Base-by-base conservation (phyloP, 208 protist species). In the Wallacemonas sp. region DNA sequence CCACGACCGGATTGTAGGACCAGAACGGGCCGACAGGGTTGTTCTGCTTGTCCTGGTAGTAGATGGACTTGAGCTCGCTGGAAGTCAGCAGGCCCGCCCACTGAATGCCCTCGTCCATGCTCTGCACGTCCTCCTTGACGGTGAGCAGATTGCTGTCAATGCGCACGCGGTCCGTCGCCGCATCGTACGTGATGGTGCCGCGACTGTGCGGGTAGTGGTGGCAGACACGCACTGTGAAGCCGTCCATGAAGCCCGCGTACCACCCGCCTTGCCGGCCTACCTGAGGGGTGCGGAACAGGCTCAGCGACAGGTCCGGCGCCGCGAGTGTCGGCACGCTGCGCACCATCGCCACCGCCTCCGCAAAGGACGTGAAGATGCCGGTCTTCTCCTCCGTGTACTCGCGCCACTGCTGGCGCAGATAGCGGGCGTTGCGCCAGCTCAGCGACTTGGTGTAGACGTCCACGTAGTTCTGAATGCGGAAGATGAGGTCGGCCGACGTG, bases 31-130 rank as follows among this genome's bases (percentile, higher is more conserved):
- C 66, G 3, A 81, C 74, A 23, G 76, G 49, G 16, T 71, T 38
- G 2, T 65, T 69, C 12, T 59, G 57, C 33, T 80, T 71, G 44
- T 86, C 63, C 4, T 36, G 36, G 50, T 91, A 71, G 62, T 79
- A 83, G 22, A 79, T 70, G 4, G 75, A 86, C 45, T 64, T 69
- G 28, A 87, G 77, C 29, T 81, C 63, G 42, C 67, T 44, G 10
- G 77, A 65, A 2, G 74, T 68, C 44, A 94, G 77, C 26, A 87
- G 72, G n/a, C 84, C 88, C 18, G 79, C 80, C 82, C 81, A 91
- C 63, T 87, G 79, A 25, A 91, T 57, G 23, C 84, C 88, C 61
- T 91, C 81, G 54, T 94, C 88, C 82, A 94, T 87, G 42, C 68
- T 59, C 28, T 76, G 39, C 44, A 90, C 80, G 46, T 94, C 88